Evolutionary conservation across 2,329 filamentous ascomycete genomes (phyloP).

Genomic region (Lachnum nothofagi): DNA sequence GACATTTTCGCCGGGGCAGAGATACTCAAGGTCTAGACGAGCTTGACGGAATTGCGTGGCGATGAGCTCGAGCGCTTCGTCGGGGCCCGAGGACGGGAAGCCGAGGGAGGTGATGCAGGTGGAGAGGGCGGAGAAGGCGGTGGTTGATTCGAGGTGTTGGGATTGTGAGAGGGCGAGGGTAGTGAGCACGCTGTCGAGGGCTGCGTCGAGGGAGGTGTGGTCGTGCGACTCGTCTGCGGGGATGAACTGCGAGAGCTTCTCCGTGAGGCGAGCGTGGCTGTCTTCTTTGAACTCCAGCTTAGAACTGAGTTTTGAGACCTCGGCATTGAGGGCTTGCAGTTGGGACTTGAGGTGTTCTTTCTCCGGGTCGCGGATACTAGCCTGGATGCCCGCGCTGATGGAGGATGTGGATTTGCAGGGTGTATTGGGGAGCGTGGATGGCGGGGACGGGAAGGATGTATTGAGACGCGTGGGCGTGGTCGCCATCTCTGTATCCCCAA

Average conservation of each 20-base stretch:
- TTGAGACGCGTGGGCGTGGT: constrained; percentile 27
- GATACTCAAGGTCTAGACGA: constrained; percentile 57
- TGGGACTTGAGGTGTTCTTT: constrained; percentile 24
- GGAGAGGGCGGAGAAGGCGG: constrained; percentile 46
- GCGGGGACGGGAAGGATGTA: constrained; percentile 31
- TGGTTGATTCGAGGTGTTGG: constrained; percentile 32
- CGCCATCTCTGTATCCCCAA: constrained; percentile 24
- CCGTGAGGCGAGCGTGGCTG: constrained; percentile 23
- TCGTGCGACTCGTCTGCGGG: constrained; percentile 23
- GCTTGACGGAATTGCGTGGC: constrained; percentile 49
- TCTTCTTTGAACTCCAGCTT: constrained; percentile 26
- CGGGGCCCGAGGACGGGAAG: constrained; percentile 44
- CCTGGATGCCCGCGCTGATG: constrained; percentile 21
- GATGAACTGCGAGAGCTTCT: constrained; percentile 28
- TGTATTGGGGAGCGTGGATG: constrained; percentile 29
- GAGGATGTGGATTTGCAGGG: constrained; percentile 20
- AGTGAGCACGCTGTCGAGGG: constrained; percentile 31
- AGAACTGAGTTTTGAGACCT: constrained; percentile 25
- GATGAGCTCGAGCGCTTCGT: constrained; percentile 40
- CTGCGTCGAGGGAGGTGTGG: constrained; percentile 26
- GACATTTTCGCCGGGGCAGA: constrained; percentile 53
- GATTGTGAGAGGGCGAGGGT: constrained; percentile 31
- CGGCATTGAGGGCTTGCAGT: constrained; percentile 22
- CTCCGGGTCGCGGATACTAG: constrained; percentile 20
- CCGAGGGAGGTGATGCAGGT: constrained; percentile 45